phyloP scores from a whole-genome alignment of 176 grass and related monocot species.

The Thinopyrum elongatum region DNA sequence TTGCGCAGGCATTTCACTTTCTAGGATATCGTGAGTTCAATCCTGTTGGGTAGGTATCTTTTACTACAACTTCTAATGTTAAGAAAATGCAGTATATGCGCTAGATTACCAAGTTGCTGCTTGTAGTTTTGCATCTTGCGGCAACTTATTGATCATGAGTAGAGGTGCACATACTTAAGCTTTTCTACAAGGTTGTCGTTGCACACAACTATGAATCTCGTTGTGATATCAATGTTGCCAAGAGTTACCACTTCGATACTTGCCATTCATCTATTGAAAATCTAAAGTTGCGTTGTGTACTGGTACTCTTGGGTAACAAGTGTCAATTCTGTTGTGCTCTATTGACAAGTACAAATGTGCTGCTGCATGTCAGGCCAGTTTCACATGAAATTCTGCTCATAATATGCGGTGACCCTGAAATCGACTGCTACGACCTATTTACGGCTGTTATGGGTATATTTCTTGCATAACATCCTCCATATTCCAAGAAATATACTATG shows the following conservation, averaged over 20 bases:
- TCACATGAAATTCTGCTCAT: slow-evolving; percentile 21
- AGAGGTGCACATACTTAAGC: background rate
- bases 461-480: background rate
- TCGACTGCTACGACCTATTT: slow-evolving; percentile 50
- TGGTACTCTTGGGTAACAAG: slow-evolving; percentile 15
- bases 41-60: slow-evolving; percentile 46
- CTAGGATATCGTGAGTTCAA: slow-evolving; percentile 55
- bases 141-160: background rate
- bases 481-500: background rate
- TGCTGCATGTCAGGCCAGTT: slow-evolving; percentile 28
- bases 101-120: background rate
- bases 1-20: slow-evolving; percentile 42
- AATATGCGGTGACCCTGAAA: slow-evolving; percentile 40
- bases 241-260: background rate
- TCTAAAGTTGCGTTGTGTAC: background rate
- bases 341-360: slow-evolving; percentile 6
- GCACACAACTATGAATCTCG: background rate
- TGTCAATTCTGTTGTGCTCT: background rate
- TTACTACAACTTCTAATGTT: background rate
- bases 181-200: background rate
- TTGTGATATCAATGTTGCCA: background rate
- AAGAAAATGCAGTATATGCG: background rate
- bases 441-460: slow-evolving; percentile 34
- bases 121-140: background rate
- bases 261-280: slow-evolving; percentile 6